Base-by-base conservation (phyloP, 2,329 filamentous ascomycete species). In the Macrophomina phaseolina region DNA sequence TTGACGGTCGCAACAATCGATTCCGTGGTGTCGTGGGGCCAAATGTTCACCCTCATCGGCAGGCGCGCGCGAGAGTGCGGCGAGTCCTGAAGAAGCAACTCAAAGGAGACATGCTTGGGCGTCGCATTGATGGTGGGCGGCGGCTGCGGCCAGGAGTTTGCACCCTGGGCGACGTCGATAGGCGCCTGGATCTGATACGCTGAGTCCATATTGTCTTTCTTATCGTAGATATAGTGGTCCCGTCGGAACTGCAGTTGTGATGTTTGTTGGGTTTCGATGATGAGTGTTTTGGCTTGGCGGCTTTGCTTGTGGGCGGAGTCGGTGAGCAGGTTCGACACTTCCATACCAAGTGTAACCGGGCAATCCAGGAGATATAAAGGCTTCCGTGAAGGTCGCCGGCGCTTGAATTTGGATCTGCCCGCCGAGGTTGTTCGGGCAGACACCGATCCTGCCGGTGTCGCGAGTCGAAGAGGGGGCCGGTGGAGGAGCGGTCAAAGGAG, bases 1-100 rank as follows among this genome's bases (percentile, higher is more conserved):
- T 97, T 98, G 76, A 98, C 94, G 1, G 95, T 98, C 14, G 93
- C 95, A 70, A 98, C 92, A 81, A 99, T 99, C 42, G 94, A 97
- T 77, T 98, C 94, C 28, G 94, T 98, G 63, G 92, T 94, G 83
- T 99, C 95, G 80, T 98, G 94, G 55, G 92, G 92, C 75, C 91
- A 97, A 72, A 99, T 97, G 75, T 96, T 91, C 64, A 94, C 91
- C 74, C 91, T 86, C 87, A 94, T 90, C n/a, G 91, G 91, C 71
- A 94, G 84, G 75, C 91, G 89, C 80, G 90, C 91, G 73, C 88
- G 87, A 73, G 87, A 88, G 76, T 90, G 87, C 68, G 88, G 87
- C 38, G 87, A 86, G 72, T 91, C 87, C 64, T 86, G 84, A 73
- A 91, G 88, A 72, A 93, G 84, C 65, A 93, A 85, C 79, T 92